Percentiles rank a stretch among this genome's conserved stretches.
Conservation (phyloP, 1,284 basidiomycete species). For the Earliella scabrosa region DNA sequence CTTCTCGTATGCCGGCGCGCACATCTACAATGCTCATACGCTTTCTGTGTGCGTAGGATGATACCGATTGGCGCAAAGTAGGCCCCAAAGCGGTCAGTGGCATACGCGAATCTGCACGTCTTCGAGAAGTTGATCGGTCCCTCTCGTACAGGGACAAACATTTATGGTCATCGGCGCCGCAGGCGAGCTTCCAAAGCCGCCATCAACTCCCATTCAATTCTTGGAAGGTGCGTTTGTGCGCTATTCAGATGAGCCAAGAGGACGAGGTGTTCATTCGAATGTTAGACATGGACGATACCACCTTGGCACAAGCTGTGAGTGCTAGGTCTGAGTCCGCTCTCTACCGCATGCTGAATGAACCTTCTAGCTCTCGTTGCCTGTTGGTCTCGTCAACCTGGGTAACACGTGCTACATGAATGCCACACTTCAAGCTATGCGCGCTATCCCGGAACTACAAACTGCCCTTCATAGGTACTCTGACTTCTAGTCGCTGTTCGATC, state of each 20-base stretch:
- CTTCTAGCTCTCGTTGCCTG: slow-evolving; percentile 62
- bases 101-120: neutral
- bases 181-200: slow-evolving; percentile 89
- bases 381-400: slow-evolving; percentile 76
- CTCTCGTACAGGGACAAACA: slow-evolving; percentile 60
- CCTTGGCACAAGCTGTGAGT: slow-evolving; percentile 80
- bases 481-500: slow-evolving; percentile 38
- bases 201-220: slow-evolving; percentile 80
- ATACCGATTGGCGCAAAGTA: slow-evolving; percentile 84
- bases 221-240: slow-evolving; percentile 59
- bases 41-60: slow-evolving; percentile 60
- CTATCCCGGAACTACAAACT: slow-evolving; percentile 85
- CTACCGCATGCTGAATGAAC: too few species aligned
- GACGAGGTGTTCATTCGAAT: neutral
- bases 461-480: slow-evolving; percentile 71
- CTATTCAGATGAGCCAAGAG: neutral
- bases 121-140: neutral
- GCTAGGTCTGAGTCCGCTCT: too few species aligned
- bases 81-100: slow-evolving; percentile 73
- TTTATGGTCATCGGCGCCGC: slow-evolving; percentile 93
- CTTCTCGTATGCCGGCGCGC: neutral
- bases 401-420: slow-evolving; percentile 98
- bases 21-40: neutral
- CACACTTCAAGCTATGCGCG: slow-evolving; percentile 89
- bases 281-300: slow-evolving; percentile 84